Evolutionary conservation across 768 basidiomycete genomes (phyloP), one percentile per base, ranked within the genome.

Genomic region (Strobilomyces echinocephalus): DNA sequence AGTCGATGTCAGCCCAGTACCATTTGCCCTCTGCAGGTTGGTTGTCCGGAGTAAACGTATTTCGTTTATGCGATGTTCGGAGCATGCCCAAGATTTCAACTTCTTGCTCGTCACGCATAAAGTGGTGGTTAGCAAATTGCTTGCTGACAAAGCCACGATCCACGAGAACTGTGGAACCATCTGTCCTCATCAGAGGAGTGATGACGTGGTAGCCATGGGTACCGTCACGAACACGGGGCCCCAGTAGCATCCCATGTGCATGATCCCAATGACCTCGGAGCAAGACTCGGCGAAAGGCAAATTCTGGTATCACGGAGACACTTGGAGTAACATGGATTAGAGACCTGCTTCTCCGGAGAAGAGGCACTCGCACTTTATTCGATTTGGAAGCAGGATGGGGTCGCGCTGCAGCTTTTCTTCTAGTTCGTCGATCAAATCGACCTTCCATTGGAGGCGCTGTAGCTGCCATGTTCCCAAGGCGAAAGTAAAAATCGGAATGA

Each of bases 391-490:
- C 24, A 75, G 63, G 52, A 99, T 80, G 1, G 95, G 87, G 31
- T 81, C 82, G 15, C 87, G 76, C 57, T 87, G 79, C 34, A 98
- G 73, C 71, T 97, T 95, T 70, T 90, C 85, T 67, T 97, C 88
- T 34, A 98, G 77, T 63, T 97, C 91, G 59, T 97, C 91, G 57
- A 98, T 97, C 47, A 99, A 77, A 49, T 83, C 81, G 42, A 95
- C 76, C 72, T 99, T 99, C 97, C 97, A 99, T 68, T 90, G 82
- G 30, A 98, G 79, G 45, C 97, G 83, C 61, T 91, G 81, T 31
- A 99, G 74, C 72, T 99, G 97, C 95, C 95, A 98, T 18, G 83
- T 81, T 16, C 97, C 95, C 56, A 99, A 75, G 15, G 79, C 87
- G 60, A 94, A 92, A 0, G 93, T 92, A 65, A 97, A 85, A 55